Conservation (phyloP, 805 yeast genomes). For the Limtongozyma cylindracea region DNA sequence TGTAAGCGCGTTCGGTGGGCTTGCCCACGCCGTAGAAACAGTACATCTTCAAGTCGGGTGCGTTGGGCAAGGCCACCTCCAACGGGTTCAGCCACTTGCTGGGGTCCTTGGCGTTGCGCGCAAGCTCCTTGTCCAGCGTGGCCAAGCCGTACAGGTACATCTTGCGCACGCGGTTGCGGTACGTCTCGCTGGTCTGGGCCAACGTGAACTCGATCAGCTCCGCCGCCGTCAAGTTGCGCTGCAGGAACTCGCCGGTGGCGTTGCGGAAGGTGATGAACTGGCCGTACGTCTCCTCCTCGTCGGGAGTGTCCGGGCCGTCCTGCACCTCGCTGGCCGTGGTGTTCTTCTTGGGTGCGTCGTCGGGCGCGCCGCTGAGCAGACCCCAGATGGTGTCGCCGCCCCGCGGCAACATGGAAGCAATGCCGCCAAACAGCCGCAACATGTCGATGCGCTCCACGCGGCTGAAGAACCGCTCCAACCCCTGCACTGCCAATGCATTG, state of each 20-base stretch:
- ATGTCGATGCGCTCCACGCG: slow-evolving; percentile 72
- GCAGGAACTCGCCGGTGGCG: slow-evolving; percentile 5
- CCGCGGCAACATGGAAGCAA: slow-evolving; percentile 89
- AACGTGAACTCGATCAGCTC: slow-evolving; percentile 44
- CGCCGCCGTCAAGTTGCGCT: slow-evolving; percentile 30
- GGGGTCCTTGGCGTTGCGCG: slow-evolving; percentile 39
- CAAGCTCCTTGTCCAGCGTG: slow-evolving; percentile 26
- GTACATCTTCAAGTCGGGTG: slow-evolving; percentile 74
- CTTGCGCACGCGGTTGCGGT: slow-evolving; percentile 28
- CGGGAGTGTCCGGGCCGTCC: slow-evolving; percentile 1
- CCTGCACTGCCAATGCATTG: slow-evolving; percentile 81
- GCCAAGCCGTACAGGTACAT: slow-evolving; percentile 71
- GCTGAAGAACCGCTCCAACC: slow-evolving; percentile 81
- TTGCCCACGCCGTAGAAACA: slow-evolving; percentile 95
- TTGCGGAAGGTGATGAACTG: slow-evolving; percentile 37
- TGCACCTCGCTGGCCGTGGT: slow-evolving; percentile 3
- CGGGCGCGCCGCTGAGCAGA: slow-evolving; percentile 35
- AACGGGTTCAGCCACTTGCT: slow-evolving; percentile 87
- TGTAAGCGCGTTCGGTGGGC: slow-evolving; percentile 85
- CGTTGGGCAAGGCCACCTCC: slow-evolving; percentile 77
- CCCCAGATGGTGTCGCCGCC: slow-evolving; percentile 93
- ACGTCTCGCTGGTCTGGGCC: slow-evolving; percentile 56
- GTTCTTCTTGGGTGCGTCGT: slow-evolving; percentile 17
- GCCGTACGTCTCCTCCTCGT: slow-evolving; percentile 27
- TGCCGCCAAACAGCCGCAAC: slow-evolving; percentile 77